Evolutionary conservation across 805 yeast genomes (phyloP), one percentile per base, ranked within the genome.

Genomic region (Pichia exigua): DNA sequence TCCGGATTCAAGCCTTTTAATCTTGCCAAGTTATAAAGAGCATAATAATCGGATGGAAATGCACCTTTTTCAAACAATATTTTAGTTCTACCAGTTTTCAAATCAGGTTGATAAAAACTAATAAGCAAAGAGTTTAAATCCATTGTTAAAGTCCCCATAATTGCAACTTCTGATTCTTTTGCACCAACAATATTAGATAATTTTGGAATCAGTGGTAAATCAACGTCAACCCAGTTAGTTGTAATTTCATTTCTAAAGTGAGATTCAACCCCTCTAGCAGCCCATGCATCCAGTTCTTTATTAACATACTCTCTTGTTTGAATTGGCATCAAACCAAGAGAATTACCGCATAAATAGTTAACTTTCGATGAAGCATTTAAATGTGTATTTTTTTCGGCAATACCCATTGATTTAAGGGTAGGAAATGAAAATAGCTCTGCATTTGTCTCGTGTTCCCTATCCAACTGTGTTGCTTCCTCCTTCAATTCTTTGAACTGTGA

Each of bases 41-140:
- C 92, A 68, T 90, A 91, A 69, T 78, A 87, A 65, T 91, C 98
- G 0, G 96, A 87, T 0, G 98, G 97, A 62, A 91, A 91, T 0
- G 97, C 92, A 52, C 83, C 85, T 59, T 82, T 82, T 32, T 91
- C 98, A 64, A 87, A 87, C 56, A 91, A 63, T 43, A 91, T 86
- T 71, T 88, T 88, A 54, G 76, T 74, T 57, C 82, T 76, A 4
- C 58, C 63, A 2, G 75, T 79, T 3, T 59, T 57, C 3, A 38
- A 13, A 20, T 51, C 41, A 0, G 97, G 97, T 57, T 73, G 75
- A 68, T 88, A 91, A 63, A 92, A 91, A 13, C 87, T 75, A 8
- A 81, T 69, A 53, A 92, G 64, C 58, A 90, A 69, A 0, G 90
- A 74, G 63, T 92, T 94, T 62, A 91, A 72, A 64, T 91, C 87